Evolutionary conservation across 169 alveolate genomes (phyloP), one percentile per base, ranked within the genome.

Genomic region (Theileria orientalis): DNA sequence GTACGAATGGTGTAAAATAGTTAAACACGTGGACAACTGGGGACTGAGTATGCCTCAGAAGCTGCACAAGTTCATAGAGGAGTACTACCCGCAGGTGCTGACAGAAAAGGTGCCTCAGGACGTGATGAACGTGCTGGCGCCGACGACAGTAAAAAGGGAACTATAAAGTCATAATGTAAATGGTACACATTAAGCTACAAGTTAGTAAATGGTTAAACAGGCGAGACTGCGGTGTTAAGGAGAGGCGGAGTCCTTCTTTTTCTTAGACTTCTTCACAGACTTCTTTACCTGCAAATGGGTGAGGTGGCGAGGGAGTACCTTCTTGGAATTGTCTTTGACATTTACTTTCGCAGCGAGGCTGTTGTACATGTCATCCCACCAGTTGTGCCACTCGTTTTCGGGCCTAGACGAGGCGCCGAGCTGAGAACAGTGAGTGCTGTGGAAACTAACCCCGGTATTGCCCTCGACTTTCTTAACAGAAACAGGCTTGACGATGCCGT

Each of bases 21-120:
- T 85, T 35, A 91, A 91, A 49, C 76, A 89, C 40, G 93, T 85
- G 9, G 91, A 83, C 46, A 85, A 87, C 69, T 91, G 95, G 95
- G 74, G 92, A 19, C 66, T 91, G 21, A 67, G 88, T 6, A 75
- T 71, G 47, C 91, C 95, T 3, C 93, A 88, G 46, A 87, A 88
- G 29, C 37, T 84, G 2, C 83, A 76, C 63, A 74, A 83, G 1
- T 79, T 42, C 59, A 76, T 79, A n/a, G 60, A 72, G 60, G 79
- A 79, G 66, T 64, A 79, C 60, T 64, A 46, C 44, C 54, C 51
- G 21, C 51, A 52, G 27, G 54, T 79, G 11, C 51, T 79, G 47
- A 19, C 44, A 9, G 83, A 79, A 29, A 0, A 30, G 19, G 42
- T 71, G 72, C 71, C 83, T 3, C 30, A 14, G 32, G 83, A 79